Base-by-base conservation (phyloP, 2,329 filamentous ascomycete species). In the Beauveria rudraprayagi region DNA sequence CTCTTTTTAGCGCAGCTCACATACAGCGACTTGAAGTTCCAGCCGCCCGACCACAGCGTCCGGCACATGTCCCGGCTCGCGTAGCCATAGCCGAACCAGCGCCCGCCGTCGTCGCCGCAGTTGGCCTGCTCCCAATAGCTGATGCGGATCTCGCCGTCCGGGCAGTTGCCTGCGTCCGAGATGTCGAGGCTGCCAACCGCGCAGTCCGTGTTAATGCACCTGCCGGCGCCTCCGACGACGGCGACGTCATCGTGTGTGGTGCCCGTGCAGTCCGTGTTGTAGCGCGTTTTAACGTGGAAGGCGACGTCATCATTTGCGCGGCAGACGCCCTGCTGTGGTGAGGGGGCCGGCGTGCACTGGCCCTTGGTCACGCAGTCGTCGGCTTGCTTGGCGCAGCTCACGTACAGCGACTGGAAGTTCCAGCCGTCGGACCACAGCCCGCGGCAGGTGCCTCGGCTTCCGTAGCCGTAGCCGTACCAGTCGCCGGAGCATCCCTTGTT, bases 381-480 rank as follows among this genome's bases (percentile, higher is more conserved):
- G n/a, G 46, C 51, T 14, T 56, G 43, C 59, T 61, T 56, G 5
- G 22, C 59, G 14, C 59, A 61, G 19, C 44, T 55, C 5, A 61
- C 41, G 6, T 51, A 51, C 2, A 61, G 37, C 8, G 59, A 55
- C 34, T 56, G 52, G 24, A 56, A 56, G 24, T 52, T 57, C 53
- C 53, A 56, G 2, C 60, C 60, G 24, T 57, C 28, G 1, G 52
- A 51, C 60, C 60, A 61, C 28, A 61, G 19, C 7, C 37, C 53
- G 6, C 52, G 30, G 16, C 60, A 61, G 2, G 60, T 56, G 3
- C 40, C 47, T 14, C 60, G 28, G 47, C 60, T 61, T 11, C 44
- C 44, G 22, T 61, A 61, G 10, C 60, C 60, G 3, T 61, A 61
- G 3, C 60, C 60, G 19, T 56, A 61, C 60, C 60, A 61, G 8